Evolutionary conservation across 371 early-diverging fungal species (phyloP).

Genomic region (Mucor plumbeus): DNA sequence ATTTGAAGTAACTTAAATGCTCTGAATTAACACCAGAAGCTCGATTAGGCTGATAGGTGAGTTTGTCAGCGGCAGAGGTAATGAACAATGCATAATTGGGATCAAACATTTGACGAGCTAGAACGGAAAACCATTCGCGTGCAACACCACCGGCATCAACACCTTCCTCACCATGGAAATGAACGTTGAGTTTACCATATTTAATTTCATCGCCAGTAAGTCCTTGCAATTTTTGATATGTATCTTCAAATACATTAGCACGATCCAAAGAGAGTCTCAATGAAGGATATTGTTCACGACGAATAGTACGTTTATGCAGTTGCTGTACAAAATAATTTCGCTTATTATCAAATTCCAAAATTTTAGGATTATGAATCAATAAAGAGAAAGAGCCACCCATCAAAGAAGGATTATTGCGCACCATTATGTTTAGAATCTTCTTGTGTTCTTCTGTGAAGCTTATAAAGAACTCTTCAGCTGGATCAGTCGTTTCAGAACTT

Average conservation of each 20-base stretch:
- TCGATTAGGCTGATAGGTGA: slow-evolving; percentile 97
- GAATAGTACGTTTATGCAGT: slow-evolving; percentile 77
- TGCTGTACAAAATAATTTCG: slow-evolving; percentile 96
- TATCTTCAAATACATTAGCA: slow-evolving; percentile 95
- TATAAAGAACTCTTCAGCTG: slow-evolving; percentile 80
- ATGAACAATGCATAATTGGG: slow-evolving; percentile 98
- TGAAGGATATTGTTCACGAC: slow-evolving; percentile 72
- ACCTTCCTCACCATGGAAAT: slow-evolving; percentile 97
- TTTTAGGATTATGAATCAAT: slow-evolving; percentile 94
- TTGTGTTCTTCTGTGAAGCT: slow-evolving; percentile 93
- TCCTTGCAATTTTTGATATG: slow-evolving; percentile 93
- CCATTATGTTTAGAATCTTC: slow-evolving; percentile 95
- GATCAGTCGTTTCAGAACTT: slow-evolving; percentile 16
- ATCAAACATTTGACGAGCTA: slow-evolving; percentile 98
- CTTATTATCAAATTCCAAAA: slow-evolving; percentile 99
- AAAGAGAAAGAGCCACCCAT: slow-evolving; percentile 98
- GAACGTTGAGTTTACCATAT: slow-evolving; percentile 91
- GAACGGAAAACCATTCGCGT: slow-evolving; percentile 98
- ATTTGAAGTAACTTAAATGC: slow-evolving; percentile 97
- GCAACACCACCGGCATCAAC: slow-evolving; percentile 99
- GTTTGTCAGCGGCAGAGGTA: slow-evolving; percentile 93
- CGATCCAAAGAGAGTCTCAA: slow-evolving; percentile 93
- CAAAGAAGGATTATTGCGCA: slow-evolving; percentile 94
- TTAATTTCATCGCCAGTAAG: slow-evolving; percentile 92
- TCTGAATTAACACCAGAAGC: slow-evolving; percentile 95